Evolutionary conservation across 768 basidiomycete genomes (phyloP), one percentile per base, ranked within the genome.

Genomic region (Zangia roseola): DNA sequence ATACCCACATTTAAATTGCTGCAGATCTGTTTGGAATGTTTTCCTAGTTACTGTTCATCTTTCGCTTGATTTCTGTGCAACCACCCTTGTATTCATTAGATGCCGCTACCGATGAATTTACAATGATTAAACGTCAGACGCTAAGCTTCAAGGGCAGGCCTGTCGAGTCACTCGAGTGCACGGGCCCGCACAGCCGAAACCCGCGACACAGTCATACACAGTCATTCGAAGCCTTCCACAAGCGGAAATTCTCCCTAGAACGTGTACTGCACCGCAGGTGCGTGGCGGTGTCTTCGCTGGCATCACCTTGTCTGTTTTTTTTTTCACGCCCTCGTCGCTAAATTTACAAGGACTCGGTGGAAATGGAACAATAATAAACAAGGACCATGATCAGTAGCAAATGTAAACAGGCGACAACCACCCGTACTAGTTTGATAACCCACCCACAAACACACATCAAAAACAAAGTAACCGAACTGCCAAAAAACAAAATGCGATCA

Each of bases 381-480:
- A 40, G 13, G 34, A 31, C 14, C 7, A 16, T 23, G 13, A 37
- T 25, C 25, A 30, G 45, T 31, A 36, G 23, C 35, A 19, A 14
- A 26, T 25, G n/a, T 21, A 9, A 37, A 47, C 34, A 19, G 25
- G 3, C 43, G 21, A 47, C 23, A 40, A 44, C 40, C 33, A 40
- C 17, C 26, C 35, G 12, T 21, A 47, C 40, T 19, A 17, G 37
- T 31, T 31, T 31, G 30, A 31, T 31, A 30, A n/a, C 6, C 10
- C 46, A 34, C 19, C 19, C 16, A 34, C 25, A 30, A 34, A 43
- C 4, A 23, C 24, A 40, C 25, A 28, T 40, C 40, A 40, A 25
- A 55, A 48, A 51, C 60, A 59, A 45, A 62, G 56, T 16, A 64
- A 8, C 35, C 55, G 46, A n/a, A 58, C 34, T 13, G 44, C 40